Conservation (phyloP, 2,329 filamentous ascomycete genomes). For the Verticillium nubilum region DNA sequence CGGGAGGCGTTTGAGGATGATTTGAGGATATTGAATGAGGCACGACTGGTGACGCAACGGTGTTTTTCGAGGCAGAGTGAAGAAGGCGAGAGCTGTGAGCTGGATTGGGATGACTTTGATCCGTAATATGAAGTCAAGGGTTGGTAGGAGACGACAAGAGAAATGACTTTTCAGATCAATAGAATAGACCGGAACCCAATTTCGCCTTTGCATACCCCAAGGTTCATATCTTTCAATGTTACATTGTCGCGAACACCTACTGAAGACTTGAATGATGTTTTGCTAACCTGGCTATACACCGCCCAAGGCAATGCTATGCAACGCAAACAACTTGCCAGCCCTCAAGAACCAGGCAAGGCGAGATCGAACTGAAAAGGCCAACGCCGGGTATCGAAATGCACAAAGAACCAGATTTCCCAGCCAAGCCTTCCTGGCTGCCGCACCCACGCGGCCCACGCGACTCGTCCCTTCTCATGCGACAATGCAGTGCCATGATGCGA, state of each 20-base stretch:
- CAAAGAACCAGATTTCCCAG: not conserved
- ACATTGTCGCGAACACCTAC: too few species aligned
- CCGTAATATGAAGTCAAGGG: too few species aligned
- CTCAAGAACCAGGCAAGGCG: not conserved
- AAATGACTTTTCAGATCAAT: too few species aligned
- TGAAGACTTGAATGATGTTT: too few species aligned
- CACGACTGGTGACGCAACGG: not conserved
- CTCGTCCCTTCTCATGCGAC: not conserved
- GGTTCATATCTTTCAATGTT: too few species aligned
- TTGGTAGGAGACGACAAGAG: too few species aligned
- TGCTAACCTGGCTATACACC: not conserved
- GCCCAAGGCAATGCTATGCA: not conserved
- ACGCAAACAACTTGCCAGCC: not conserved
- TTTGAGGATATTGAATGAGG: not conserved
- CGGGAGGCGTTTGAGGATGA: not conserved
- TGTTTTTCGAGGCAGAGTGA: too few species aligned
- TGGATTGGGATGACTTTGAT: too few species aligned
- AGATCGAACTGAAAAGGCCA: constrained; percentile 1
- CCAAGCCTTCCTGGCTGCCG: not conserved
- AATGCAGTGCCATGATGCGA: not conserved
- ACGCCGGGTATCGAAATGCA: constrained; percentile 8
- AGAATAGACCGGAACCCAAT: too few species aligned
- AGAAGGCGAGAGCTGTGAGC: too few species aligned
- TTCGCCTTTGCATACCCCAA: too few species aligned
- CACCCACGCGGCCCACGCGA: not conserved